Evolutionary conservation across 441 rosid genomes (phyloP).

Genomic region (Arabidopsis hybrid): DNA sequence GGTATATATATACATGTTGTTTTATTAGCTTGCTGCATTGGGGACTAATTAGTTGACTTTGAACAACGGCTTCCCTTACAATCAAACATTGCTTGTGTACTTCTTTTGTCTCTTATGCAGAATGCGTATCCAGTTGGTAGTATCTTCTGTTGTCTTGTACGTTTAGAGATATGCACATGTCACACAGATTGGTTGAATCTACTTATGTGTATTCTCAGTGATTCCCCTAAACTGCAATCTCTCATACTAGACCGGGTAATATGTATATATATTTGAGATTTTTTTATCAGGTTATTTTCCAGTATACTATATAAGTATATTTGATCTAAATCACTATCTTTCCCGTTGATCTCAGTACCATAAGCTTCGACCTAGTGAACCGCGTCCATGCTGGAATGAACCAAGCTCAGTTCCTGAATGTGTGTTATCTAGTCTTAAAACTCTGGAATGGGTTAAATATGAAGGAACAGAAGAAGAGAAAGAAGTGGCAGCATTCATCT

Average conservation of each 20-base stretch:
- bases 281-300: no score
- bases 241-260: no score
- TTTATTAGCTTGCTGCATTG: neutral
- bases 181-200: constrained; percentile 20
- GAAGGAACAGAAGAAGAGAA: constrained; percentile 5
- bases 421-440: neutral
- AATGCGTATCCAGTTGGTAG: constrained; percentile 29
- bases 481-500: neutral
- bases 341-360: no score
- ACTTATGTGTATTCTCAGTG: constrained; percentile 25
- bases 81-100: neutral
- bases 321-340: no score
- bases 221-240: no score
- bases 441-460: neutral
- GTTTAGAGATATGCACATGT: constrained; percentile 21
- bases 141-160: constrained; percentile 12
- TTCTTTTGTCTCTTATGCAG: neutral
- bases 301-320: no score
- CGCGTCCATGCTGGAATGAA: neutral
- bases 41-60: no score
- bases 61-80: no score
- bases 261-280: no score
- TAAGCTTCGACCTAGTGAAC: no score
- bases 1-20: constrained; percentile 23
- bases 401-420: constrained; percentile 3